A percentile compares a stretch with the other conserved stretches of the same genome.
phyloP scores from a whole-genome alignment of 2,329 filamentous ascomycete genomes.

The Pseudogymnoascus destructans region DNA sequence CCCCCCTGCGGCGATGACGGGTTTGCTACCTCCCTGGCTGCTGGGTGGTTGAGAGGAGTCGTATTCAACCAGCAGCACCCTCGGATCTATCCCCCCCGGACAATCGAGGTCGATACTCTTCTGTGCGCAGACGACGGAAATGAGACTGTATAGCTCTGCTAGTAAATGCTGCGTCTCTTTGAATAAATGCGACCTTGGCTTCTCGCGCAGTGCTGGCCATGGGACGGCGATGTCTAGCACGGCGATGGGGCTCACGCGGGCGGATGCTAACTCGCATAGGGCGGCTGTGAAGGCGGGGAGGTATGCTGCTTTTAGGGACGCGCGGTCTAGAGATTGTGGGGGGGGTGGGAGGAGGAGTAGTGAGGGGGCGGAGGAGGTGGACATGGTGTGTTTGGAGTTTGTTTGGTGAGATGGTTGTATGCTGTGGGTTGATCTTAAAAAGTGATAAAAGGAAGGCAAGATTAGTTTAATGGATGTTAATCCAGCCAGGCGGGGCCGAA shows the following conservation, averaged over 20 bases:
- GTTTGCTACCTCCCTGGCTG: constrained; percentile 31
- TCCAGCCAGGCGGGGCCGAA: background rate
- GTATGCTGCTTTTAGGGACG: constrained; percentile 43
- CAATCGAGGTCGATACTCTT: constrained; percentile 48
- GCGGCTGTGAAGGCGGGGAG: constrained; percentile 40
- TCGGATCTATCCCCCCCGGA: constrained; percentile 59
- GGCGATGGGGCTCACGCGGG: constrained; percentile 28
- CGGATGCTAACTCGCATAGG: constrained; percentile 34
- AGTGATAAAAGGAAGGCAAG: background rate
- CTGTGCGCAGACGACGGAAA: constrained; percentile 58
- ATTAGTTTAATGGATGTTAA: background rate
- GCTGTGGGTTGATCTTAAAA: background rate
- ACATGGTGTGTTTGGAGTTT: background rate
- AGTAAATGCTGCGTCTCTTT: constrained; percentile 58
- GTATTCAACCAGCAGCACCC: constrained; percentile 62
- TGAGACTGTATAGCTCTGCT: constrained; percentile 63
- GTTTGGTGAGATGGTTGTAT: background rate
- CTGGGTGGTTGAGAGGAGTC: constrained; percentile 24
- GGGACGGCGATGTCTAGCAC: constrained; percentile 49
- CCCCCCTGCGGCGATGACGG: constrained; percentile 24
- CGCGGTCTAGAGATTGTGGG: constrained; percentile 39
- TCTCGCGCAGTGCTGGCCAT: constrained; percentile 40
- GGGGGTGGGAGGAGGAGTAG: constrained; percentile 51
- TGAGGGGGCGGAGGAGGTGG: constrained; percentile 27
- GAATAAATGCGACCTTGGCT: constrained; percentile 45